phyloP scores from a whole-genome alignment of 108 stramenopile species.

The Stephanodiscus triporus region DNA sequence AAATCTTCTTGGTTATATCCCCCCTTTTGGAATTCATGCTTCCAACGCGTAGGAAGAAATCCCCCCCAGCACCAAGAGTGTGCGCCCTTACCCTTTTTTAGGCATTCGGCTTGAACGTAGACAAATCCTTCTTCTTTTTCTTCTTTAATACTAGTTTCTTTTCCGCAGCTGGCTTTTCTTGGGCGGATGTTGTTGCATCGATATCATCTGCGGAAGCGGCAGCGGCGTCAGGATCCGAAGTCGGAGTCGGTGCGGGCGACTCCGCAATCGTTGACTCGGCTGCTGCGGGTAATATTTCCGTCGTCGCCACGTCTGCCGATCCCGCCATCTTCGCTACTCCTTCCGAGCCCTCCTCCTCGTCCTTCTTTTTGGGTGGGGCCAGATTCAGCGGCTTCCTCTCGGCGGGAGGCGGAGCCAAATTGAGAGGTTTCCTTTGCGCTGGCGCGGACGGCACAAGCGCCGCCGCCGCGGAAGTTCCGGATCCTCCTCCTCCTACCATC shows the following conservation, averaged over 20 bases:
- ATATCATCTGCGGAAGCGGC: conserved; percentile 21
- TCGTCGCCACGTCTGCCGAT: conserved; percentile 8
- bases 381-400: conserved; percentile 18
- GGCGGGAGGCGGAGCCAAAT: conserved; percentile 40
- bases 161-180: conserved; percentile 17
- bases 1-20: background rate
- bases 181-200: conserved; percentile 3
- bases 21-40: background rate
- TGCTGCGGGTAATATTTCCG: conserved; percentile 21
- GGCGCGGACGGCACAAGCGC: conserved; percentile 19
- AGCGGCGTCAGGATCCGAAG: conserved; percentile 26
- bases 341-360: conserved; percentile 20
- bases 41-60: background rate
- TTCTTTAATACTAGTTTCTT: conserved; percentile 56
- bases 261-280: conserved; percentile 31
- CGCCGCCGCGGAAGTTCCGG: conserved; percentile 16
- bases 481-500: conserved; percentile 7
- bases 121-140: conserved; percentile 92
- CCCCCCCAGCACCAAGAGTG: background rate
- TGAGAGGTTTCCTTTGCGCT: conserved; percentile 45
- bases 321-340: conserved; percentile 27
- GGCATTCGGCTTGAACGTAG: conserved; percentile 62
- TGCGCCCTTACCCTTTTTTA: conserved; percentile 3
- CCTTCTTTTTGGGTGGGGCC: conserved; percentile 4
- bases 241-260: conserved; percentile 1